phyloP scores from a whole-genome alignment of 805 yeast genomes.

The Candida germanica region DNA sequence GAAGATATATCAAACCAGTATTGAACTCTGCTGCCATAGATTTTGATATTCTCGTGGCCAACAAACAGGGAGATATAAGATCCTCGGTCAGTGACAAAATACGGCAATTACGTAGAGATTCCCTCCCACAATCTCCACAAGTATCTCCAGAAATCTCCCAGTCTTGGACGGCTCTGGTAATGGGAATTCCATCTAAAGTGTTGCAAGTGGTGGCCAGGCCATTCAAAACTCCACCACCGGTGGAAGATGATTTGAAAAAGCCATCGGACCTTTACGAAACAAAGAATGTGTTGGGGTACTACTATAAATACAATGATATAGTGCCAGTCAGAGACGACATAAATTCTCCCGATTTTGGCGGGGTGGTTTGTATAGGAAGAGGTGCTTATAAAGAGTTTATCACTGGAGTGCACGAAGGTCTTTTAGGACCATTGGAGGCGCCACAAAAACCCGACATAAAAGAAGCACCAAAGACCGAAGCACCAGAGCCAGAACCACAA shows the following conservation, averaged over 20 bases:
- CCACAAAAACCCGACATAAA: slow-evolving; percentile 22
- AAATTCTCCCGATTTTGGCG: slow-evolving; percentile 60
- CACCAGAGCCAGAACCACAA: slow-evolving; percentile 7
- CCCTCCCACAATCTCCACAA: slow-evolving; percentile 3
- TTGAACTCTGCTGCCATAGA: slow-evolving; percentile 82
- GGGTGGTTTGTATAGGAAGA: slow-evolving; percentile 88
- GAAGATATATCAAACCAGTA: slow-evolving; percentile 80
- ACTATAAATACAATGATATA: slow-evolving; percentile 28
- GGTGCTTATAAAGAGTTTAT: slow-evolving; percentile 95
- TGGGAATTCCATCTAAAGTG: slow-evolving; percentile 14
- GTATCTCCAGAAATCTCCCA: not conserved
- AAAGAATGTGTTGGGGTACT: slow-evolving; percentile 57
- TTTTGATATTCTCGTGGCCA: slow-evolving; percentile 71
- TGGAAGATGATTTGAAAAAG: slow-evolving; percentile 9
- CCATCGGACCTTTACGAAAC: slow-evolving; percentile 36
- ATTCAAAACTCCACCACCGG: slow-evolving; percentile 6
- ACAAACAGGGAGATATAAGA: slow-evolving; percentile 87
- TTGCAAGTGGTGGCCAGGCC: slow-evolving; percentile 16
- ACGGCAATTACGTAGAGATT: slow-evolving; percentile 58
- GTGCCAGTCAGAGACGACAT: slow-evolving; percentile 45
- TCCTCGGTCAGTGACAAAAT: slow-evolving; percentile 77
- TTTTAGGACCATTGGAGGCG: slow-evolving; percentile 78
- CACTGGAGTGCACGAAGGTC: slow-evolving; percentile 89
- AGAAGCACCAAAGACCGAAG: slow-evolving; percentile 20
- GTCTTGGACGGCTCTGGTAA: slow-evolving; percentile 33